Evolutionary conservation across 208 protist species (phyloP), one percentile per base, ranked within the genome.

Genomic region (Acanthamoeba triangularis): DNA sequence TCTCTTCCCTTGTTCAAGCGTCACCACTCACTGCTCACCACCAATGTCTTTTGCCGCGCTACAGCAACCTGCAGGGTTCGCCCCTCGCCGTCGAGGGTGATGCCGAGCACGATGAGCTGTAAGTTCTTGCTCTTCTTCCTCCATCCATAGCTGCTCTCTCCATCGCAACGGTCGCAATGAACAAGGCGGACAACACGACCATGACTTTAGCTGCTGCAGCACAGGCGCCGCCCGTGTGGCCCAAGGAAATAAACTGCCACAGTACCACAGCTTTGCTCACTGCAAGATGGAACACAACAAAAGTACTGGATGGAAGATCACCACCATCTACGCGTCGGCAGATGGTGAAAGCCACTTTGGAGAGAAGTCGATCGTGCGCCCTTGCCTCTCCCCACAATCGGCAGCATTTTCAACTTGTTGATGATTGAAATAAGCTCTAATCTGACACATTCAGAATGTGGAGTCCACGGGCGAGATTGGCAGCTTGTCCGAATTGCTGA

Each of bases 81-180:
- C 18, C 69, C n/a, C 16, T 41, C 28, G 25, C 65, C 65, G 65
- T 25, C 20, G 30, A 74, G 30, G 65, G n/a, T n/a, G n/a, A 63
- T 20, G 14, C 84, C 3, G 63, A 74, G 33, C 94, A 92, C 67
- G 94, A 95, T 30, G 93, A 95, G 78, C 93, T 95, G 44, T 95
- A 90, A 95, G 78, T 8, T 65, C 59, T 65, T 25, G 5, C 2
- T 30, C 25, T 23, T 1, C 61, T 67, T 33, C 61, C 10, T 30
- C 6, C 5, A 8, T 65, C 28, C 41, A 47, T n/a, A 47, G 1
- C 44, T n/a, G n/a, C n/a, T n/a, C n/a, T 47, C 44, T 47, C 44
- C 44, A 14, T 47, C 44, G 44, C 44, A 47, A 47, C 44, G 8
- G 44, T 47, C 44, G 44, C 44, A 47, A 47, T 10, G 44, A 47